Base-by-base conservation (phyloP, 2,329 filamentous ascomycete genomes). In the Fusarium protoensiforme region DNA sequence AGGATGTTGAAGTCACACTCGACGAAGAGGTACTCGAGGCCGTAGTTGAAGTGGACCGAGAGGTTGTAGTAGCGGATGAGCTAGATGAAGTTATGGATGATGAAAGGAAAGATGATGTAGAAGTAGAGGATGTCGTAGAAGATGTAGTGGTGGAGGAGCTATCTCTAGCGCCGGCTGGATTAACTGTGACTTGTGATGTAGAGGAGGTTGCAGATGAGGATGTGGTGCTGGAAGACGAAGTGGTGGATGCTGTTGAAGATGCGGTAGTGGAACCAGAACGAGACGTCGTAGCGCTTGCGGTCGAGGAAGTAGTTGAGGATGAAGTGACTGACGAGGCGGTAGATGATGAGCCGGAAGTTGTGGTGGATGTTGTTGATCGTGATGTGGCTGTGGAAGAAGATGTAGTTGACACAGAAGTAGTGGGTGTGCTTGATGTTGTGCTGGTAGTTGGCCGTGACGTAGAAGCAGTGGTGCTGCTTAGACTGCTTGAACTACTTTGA, bases 51-150 rank as follows among this genome's bases (percentile, higher is more conserved):
- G 67, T 14, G 1, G 56, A 73, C 71, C 35, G 80, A 72, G 2
- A 79, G 75, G 60, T 79, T 67, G 67, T 76, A 64, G 43, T 73
- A 74, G 60, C 82, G 74, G 33, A 77, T 2, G 16, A 22, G 7
- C 41, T 62, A 2, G 65, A 41, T 7, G 36, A 36, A 3, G n/a
- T 16, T 0, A 9, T 8, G 2, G 36, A 33, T 7, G 57, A 43
- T 7, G 57, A 46, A 33, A 31, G 7, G 9, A 31, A 54, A 2
- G 61, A 41, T 4, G 35, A 36, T 2, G 16, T 7, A 0, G 7
- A 3, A 4, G 18, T 57, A 1, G 54, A 69, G 1, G 57, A 48
- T 9, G 58, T 36, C 14, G 41, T 56, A 1, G 58, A 56, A 27
- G 10, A 39, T 14, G 6, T 27, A 14, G 22, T 27, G 43, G 43